Evolutionary conservation across 2,329 filamentous ascomycete genomes (phyloP), one percentile per base, ranked within the genome.

Genomic region (Trichoderma atroviride): DNA sequence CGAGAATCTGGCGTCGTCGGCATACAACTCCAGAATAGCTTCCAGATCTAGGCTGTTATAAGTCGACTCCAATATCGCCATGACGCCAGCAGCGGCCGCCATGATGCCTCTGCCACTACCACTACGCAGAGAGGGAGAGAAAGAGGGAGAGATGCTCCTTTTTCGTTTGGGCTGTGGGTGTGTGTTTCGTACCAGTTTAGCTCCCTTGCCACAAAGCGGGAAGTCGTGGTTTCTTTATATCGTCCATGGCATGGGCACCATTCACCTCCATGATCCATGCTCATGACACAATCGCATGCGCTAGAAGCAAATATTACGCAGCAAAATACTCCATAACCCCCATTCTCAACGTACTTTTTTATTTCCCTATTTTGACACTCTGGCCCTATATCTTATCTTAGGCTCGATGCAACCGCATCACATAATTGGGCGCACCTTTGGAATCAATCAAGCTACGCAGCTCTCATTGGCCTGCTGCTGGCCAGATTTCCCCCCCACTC

Each of bases 21-120:
- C 50, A 56, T 63, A 69, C 35, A 69, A 24, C 22, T 22, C 37
- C 67, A 69, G 35, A 52, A 69, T 62, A 5, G 22, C 29, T 6
- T 69, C 67, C 50, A 69, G 10, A 57, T 69, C 67, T 37, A 62
- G 37, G 35, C 52, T 69, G 6, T 69, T 69, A 31, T 35, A 69
- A 14, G 59, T 63, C 35, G 59, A 63, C 59, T 69, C 67, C 35
- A 69, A 40, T 11, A 63, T 62, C 33, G 67, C 47, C 43, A 69
- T 63, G 37, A 63, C 58, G 43, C 40, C 64, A 11, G 59, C 31
- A 24, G 64, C 56, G 47, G 64, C 56, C 16, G 64, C 53, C 64
- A 68, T 68, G 57, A 31, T 68, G 55, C 61, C 55, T 35, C 43
- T 37, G 5, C 11, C 52, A 13, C 50, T 53, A 24, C 52, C 29